Base-by-base conservation (phyloP, 352 stramenopile genomes). In the Globisporangium spinosum region DNA sequence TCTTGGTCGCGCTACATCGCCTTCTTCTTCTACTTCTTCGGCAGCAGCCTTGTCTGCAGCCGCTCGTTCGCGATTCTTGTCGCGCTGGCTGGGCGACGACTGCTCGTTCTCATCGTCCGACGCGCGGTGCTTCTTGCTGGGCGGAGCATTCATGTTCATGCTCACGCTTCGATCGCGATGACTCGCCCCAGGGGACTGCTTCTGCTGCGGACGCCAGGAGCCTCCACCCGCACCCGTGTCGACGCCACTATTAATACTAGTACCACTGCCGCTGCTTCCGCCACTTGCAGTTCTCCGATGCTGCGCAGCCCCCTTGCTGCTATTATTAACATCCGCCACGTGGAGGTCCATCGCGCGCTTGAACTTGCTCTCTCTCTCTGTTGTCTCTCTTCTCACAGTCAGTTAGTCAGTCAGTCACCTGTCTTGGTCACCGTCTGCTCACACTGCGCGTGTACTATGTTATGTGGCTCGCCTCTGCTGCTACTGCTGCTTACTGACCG, bases 41-140 rank as follows among this genome's bases (percentile, higher is more conserved):
- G 58, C 51, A 34, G 25, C n/a, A n/a, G 23, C 29, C 17, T 61
- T 61, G 25, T 43, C 27, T 9, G 32, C n/a, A 51, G 43, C 17
- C 43, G 43, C 43, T 51, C 43, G 43, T 51, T 51, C 17, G n/a
- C 32, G 54, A 13, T 53, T 68, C 51, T 62, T 60, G 4, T 60
- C n/a, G 12, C 61, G 62, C 29, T 56, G 54, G n/a, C 61, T 72
- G 25, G 67, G 61, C 12, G 67, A 65, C 29, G 54, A 22, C 43
- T 72, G 67, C 32, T 93, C 85, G 70, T 78, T 78, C 58, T 94
- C 82, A 64, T 94, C 85, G 70, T 92, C 83, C 3, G 86, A 92
- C 29, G 86, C 71, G 29, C 86, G 82, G 62, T 94, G 86, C 72
- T 94, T 94, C 74, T 94, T 94, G 64, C 71, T 78, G 7, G 86